Percentiles rank a stretch among this genome's conserved stretches.
These are phyloP conservation scores for Pascua guehoae DNA, from an alignment of 1,284 basidiomycete genomes.

Conservation along the genomic window DNA sequence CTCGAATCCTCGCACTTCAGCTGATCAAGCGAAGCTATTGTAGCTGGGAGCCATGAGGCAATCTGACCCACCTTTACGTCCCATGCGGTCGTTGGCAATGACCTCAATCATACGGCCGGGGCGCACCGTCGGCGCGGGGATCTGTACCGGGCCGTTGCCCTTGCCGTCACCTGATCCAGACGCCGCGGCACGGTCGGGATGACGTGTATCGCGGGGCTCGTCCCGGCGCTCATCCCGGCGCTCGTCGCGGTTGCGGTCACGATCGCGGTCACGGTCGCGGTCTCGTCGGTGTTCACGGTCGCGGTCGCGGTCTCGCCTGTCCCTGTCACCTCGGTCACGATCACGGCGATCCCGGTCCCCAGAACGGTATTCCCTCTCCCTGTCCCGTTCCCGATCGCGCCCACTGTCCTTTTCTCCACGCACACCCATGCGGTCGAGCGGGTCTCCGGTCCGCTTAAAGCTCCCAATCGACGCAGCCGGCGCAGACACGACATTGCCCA, in stretches of 20 bases:
- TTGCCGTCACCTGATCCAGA: not conserved
- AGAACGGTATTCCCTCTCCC: constrained; percentile 5
- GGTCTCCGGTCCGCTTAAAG: constrained; percentile 33
- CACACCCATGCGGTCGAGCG: constrained; percentile 36
- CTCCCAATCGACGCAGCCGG: constrained; percentile 28
- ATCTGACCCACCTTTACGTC: constrained; percentile 74
- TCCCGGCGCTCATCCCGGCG: constrained; percentile 4
- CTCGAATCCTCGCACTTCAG: constrained; percentile 1
- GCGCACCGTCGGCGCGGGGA: constrained; percentile 12
- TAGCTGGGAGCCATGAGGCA: not conserved
- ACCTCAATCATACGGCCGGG: constrained; percentile 61
- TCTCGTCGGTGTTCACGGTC: constrained; percentile 10
- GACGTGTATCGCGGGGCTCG: not conserved
- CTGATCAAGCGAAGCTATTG: not conserved
- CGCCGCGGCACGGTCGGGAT: not conserved
- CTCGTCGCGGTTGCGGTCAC: constrained; percentile 14
- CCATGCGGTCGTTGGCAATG: constrained; percentile 94
- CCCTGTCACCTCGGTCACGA: constrained; percentile 6
- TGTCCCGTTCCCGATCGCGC: constrained; percentile 11
- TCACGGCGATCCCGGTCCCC: constrained; percentile 10
- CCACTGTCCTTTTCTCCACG: constrained; percentile 17
- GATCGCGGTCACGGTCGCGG: constrained; percentile 16
- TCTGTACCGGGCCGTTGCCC: not conserved
- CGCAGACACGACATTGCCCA: constrained; percentile 27
- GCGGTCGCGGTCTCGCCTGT: constrained; percentile 13